A percentile compares a stretch with the other conserved stretches of the same genome.
Evolutionary conservation across 2,329 filamentous ascomycete genomes (phyloP).

Genomic region (Aaosphaeria arxii): DNA sequence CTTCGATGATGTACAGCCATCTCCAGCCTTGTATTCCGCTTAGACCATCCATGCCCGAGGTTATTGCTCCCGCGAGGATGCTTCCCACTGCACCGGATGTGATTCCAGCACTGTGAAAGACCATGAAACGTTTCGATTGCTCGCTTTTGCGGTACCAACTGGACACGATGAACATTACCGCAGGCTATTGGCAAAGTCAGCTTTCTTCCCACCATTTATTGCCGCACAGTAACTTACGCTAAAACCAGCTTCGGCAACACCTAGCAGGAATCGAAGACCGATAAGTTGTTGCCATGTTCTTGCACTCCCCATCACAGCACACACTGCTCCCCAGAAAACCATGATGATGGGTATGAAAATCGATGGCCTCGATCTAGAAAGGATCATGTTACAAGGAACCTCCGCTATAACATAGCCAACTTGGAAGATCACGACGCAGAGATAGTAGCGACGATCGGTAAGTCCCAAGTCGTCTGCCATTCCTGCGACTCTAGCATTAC

Average conservation of each 20-base stretch:
- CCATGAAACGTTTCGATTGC: conserved; percentile 7
- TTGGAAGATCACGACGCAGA: conserved; percentile 7
- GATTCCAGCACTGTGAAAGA: conserved; percentile 11
- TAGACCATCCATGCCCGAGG: conserved; percentile 5
- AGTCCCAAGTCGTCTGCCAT: conserved; percentile 18
- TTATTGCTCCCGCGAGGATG: conserved; percentile 3
- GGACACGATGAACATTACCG: conserved; percentile 5
- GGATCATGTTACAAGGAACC: conserved; percentile 10
- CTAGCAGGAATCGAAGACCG: conserved; percentile 38
- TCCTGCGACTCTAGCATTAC: conserved; percentile 13
- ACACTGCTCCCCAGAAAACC: conserved; percentile 6
- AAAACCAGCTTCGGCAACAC: conserved; percentile 25
- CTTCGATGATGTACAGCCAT: conserved; percentile 11
- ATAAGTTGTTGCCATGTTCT: conserved; percentile 12
- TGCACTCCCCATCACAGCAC: conserved; percentile 10
- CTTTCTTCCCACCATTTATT: neutral
- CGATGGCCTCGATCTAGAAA: conserved; percentile 8
- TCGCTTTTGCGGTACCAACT: neutral
- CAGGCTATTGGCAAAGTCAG: neutral
- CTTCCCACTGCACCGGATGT: conserved; percentile 11
- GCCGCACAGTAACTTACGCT: conserved; percentile 19
- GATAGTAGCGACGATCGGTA: conserved; percentile 13
- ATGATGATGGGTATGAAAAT: conserved; percentile 12
- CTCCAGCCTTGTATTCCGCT: conserved; percentile 20
- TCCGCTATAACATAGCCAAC: conserved; percentile 11